Conservation (phyloP, 805 yeast genomes). For the Naumovozyma baii region DNA sequence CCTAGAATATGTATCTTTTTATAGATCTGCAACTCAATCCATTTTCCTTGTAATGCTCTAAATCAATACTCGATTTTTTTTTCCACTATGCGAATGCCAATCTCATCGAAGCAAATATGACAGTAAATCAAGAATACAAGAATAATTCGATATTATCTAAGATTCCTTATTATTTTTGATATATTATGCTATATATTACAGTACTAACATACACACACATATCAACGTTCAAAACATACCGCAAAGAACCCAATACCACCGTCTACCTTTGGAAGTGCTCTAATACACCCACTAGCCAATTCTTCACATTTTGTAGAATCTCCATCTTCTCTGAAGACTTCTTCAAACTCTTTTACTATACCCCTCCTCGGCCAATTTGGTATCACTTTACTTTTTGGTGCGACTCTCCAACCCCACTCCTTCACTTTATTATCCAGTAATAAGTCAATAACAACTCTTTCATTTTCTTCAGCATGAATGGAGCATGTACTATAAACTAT, state of each 20-base stretch:
- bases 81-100: no score
- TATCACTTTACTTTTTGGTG: slow-evolving; percentile 50
- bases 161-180: no score
- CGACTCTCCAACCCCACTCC: slow-evolving; percentile 65
- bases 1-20: no score
- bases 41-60: no score
- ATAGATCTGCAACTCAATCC: no score
- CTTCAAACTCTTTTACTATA: slow-evolving; percentile 51
- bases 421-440: slow-evolving; percentile 57
- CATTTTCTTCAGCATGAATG: slow-evolving; percentile 87
- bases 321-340: slow-evolving; percentile 35
- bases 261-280: slow-evolving; percentile 78
- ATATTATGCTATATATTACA: no score
- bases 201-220: no score
- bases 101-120: no score
- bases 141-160: no score
- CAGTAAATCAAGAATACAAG: no score
- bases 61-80: no score
- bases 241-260: slow-evolving; percentile 99
- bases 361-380: slow-evolving; percentile 90
- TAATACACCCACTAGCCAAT: slow-evolving; percentile 76
- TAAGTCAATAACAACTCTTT: slow-evolving; percentile 76
- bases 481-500: slow-evolving; percentile 95
- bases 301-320: slow-evolving; percentile 39
- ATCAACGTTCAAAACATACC: slow-evolving; percentile 63